phyloP scores from a whole-genome alignment of 2,329 filamentous ascomycete species.

The Metarhizium brunneum region DNA sequence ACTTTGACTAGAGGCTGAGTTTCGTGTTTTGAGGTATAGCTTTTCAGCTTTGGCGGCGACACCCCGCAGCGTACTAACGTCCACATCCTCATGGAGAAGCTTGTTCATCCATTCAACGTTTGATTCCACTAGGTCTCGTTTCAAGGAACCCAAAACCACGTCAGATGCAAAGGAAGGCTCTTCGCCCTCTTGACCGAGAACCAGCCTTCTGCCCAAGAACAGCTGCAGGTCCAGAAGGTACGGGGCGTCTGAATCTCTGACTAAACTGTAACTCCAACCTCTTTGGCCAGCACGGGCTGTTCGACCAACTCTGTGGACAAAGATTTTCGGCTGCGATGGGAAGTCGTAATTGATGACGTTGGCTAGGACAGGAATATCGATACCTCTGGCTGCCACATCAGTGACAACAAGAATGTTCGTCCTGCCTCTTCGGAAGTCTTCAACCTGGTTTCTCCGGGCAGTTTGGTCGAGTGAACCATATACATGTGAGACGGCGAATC shows the following conservation, averaged over 20 bases:
- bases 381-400: slow-evolving; percentile 91
- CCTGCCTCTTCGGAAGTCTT: slow-evolving; percentile 75
- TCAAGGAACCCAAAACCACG: slow-evolving; percentile 70
- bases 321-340: slow-evolving; percentile 91
- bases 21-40: slow-evolving; percentile 81
- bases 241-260: slow-evolving; percentile 78
- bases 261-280: slow-evolving; percentile 92
- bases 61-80: slow-evolving; percentile 59
- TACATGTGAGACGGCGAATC: slow-evolving; percentile 85
- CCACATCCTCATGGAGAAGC: slow-evolving; percentile 62
- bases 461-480: slow-evolving; percentile 94
- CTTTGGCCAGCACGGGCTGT: slow-evolving; percentile 88
- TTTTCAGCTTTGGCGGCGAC: slow-evolving; percentile 87
- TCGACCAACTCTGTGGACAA: slow-evolving; percentile 90
- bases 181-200: slow-evolving; percentile 60
- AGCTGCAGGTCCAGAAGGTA: slow-evolving; percentile 92
- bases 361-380: slow-evolving; percentile 90
- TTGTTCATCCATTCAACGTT: slow-evolving; percentile 79
- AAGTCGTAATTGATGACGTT: slow-evolving; percentile 99
- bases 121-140: slow-evolving; percentile 63
- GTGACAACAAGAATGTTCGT: slow-evolving; percentile 92
- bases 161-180: slow-evolving; percentile 68
- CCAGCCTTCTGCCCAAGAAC: slow-evolving; percentile 77
- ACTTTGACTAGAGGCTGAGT: slow-evolving; percentile 82
- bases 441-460: slow-evolving; percentile 83